phyloP scores from a whole-genome alignment of 2,329 filamentous ascomycete genomes.

The Ophiocordyceps camponoti-saundersi region DNA sequence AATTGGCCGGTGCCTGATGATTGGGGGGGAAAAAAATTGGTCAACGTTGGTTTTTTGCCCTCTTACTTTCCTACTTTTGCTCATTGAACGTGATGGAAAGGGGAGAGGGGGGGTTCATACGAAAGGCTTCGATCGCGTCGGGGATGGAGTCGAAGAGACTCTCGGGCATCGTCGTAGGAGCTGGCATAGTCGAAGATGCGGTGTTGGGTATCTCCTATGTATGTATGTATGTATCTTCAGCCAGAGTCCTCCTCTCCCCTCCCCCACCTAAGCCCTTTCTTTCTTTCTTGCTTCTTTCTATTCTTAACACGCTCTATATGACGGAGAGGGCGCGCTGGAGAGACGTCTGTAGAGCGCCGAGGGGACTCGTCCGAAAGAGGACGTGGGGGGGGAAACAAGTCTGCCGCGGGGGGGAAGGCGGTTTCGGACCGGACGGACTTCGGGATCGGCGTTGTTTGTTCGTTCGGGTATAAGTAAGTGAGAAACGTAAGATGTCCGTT shows the following conservation, averaged over 20 bases:
- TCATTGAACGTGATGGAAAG: too few species aligned
- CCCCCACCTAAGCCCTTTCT: not conserved
- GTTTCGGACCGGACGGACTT: too few species aligned
- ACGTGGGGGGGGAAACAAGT: too few species aligned
- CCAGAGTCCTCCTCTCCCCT: not conserved
- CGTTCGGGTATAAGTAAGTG: too few species aligned
- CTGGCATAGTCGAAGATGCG: constrained; percentile 24
- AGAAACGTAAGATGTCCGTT: too few species aligned
- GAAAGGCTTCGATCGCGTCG: constrained; percentile 45
- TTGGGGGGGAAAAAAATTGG: not conserved
- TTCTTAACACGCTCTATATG: not conserved
- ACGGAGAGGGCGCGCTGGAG: not conserved
- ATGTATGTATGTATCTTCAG: too few species aligned
- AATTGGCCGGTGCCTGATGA: constrained; percentile 62
- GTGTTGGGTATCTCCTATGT: not conserved
- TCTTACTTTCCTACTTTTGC: not conserved
- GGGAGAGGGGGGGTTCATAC: constrained; percentile 22
- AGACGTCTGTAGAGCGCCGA: too few species aligned
- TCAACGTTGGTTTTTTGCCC: not conserved
- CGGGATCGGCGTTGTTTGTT: too few species aligned
- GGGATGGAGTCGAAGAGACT: constrained; percentile 48
- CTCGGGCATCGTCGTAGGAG: constrained; percentile 25
- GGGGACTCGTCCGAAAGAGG: too few species aligned
- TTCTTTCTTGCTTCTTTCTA: not conserved
- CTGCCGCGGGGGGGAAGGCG: too few species aligned